Conservation (phyloP, 768 basidiomycete species). For the Pleurotus djamor region DNA sequence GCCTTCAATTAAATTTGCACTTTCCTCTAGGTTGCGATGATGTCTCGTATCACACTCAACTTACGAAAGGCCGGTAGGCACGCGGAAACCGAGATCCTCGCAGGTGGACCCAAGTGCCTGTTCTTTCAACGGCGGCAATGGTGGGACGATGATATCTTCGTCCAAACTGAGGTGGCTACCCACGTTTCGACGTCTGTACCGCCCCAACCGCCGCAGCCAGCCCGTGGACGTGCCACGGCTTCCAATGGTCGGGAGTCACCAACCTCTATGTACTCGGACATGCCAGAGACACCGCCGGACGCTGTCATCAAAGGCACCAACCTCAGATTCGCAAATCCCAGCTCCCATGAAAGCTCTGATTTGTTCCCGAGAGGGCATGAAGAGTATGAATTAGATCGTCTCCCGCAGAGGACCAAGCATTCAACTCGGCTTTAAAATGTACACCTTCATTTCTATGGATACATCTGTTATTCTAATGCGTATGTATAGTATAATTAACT, state of each 20-base stretch:
- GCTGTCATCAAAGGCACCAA: not conserved
- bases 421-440: not conserved
- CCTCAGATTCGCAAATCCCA: not conserved
- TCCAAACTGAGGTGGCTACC: not conserved
- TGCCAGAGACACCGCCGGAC: not conserved
- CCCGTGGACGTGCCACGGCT: not conserved
- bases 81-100: not conserved
- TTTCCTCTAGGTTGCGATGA: constrained; percentile 51
- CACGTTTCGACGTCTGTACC: not conserved
- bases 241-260: not conserved
- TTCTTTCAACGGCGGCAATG: not conserved
- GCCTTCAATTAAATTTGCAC: not conserved
- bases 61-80: constrained; percentile 37
- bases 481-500: too few relatives aligned
- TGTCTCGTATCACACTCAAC: constrained; percentile 66
- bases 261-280: not conserved
- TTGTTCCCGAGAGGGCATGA: not conserved
- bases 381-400: not conserved
- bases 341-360: not conserved
- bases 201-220: not conserved
- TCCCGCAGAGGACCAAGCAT: not conserved
- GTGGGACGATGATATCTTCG: not conserved
- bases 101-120: not conserved
- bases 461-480: not conserved
- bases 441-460: not conserved